Evolutionary conservation across 192 early-diverging fungal genomes (phyloP), one percentile per base, ranked within the genome.

Genomic region (Coemansia sp.): DNA sequence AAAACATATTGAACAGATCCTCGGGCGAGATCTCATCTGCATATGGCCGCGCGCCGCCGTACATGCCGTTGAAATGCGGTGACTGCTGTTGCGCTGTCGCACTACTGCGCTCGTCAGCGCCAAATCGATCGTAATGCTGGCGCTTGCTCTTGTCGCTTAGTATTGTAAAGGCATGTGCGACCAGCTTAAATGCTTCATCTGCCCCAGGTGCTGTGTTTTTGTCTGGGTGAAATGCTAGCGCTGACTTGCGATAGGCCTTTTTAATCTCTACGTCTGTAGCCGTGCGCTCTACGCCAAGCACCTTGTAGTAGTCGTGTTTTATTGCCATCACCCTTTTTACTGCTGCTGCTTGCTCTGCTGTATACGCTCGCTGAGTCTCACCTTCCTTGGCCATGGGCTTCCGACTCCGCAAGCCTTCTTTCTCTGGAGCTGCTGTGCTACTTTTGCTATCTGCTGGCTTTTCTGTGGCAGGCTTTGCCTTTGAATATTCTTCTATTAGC

Each of bases 1-100:
- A 94, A 59, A 98, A 98, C 89, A 93, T 93, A 63, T 94, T 92
- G 70, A 98, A 94, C 18, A 98, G 61, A 33, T 98, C 95, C 66
- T 98, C 95, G 8, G 95, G 93, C 15, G 84, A 85, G 19, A 96
- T 81, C 63, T 96, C 95, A 13, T 88, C 84, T 40, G 49, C 39
- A 23, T 21, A 42, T 37, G 37, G 11, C 16, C 55, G 40, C 2
- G 55, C 36, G 23, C 30, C 39, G 19, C 45, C 45, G 37, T 46
- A 52, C 60, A 37, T n/a, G 45, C 31, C 20, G 31, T 15, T 9
- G 10, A 35, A 45, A 3, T 15, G n/a, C 1, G 55, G 46, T 8
- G 46, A 45, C 36, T 54, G 35, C 21, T 41, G 47, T 36, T 67
- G 59, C 33, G 51, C 46, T 26, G 57, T 53, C 73, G 57, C 44